Evolutionary conservation across 2,329 filamentous ascomycete species (phyloP).

Genomic region (Fusarium sp.): DNA sequence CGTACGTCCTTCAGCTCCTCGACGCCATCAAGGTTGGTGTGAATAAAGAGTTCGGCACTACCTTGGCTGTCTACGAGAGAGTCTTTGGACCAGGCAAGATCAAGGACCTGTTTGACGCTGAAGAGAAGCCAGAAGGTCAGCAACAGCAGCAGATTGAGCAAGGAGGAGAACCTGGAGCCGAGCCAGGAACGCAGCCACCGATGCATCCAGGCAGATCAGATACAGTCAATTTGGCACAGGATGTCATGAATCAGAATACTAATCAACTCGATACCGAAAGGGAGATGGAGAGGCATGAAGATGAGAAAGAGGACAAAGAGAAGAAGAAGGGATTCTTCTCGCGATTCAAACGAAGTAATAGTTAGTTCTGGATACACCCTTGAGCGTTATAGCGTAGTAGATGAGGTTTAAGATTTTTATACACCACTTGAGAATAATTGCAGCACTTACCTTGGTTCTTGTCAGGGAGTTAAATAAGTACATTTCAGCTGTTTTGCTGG

Average conservation of each 20-base stretch:
- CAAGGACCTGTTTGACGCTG: slow-evolving; percentile 61
- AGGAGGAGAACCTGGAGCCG: background rate
- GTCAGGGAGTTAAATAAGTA: accelerated
- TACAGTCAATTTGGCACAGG: slow-evolving; percentile 61
- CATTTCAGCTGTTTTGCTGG: background rate
- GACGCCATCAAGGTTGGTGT: slow-evolving; percentile 65
- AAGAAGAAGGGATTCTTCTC: slow-evolving; percentile 30
- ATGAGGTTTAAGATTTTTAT: background rate
- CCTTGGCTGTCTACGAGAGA: slow-evolving; percentile 64
- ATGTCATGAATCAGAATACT: slow-evolving; percentile 67
- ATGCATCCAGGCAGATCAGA: slow-evolving; percentile 44
- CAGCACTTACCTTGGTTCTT: background rate
- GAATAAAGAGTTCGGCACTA: slow-evolving; percentile 65
- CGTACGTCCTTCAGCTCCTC: slow-evolving; percentile 64
- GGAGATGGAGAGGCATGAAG: slow-evolving; percentile 35
- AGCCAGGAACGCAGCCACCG: background rate
- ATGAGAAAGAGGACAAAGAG: slow-evolving; percentile 1
- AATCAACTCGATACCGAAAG: slow-evolving; percentile 60
- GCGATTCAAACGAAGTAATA: slow-evolving; percentile 17
- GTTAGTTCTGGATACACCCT: background rate
- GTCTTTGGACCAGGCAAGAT: slow-evolving; percentile 63
- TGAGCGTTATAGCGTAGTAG: background rate
- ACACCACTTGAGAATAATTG: background rate
- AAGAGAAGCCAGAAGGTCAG: slow-evolving; percentile 32
- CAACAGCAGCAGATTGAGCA: background rate